Conservation (phyloP, 2,329 filamentous ascomycete genomes). For the Diaporthe citriasiana region DNA sequence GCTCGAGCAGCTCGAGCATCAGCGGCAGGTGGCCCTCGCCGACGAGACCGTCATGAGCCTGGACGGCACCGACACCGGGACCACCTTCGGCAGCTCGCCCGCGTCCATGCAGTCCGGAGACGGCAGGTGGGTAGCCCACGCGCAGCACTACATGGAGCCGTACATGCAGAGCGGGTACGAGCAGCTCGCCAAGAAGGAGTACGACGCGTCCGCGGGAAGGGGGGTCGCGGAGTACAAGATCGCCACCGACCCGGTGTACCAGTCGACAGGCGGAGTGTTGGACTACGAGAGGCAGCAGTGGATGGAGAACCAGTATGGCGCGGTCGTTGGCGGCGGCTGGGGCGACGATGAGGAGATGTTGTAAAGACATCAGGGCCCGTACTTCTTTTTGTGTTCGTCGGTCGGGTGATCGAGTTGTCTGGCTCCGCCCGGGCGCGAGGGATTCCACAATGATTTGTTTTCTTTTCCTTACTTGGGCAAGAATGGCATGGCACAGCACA, state of each 20-base stretch:
- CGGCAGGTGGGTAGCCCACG: conserved; percentile 61
- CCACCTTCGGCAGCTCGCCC: conserved; percentile 36
- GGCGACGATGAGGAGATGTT: conserved; percentile 43
- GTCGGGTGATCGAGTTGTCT: background rate
- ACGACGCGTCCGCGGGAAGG: conserved; percentile 64
- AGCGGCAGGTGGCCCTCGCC: conserved; percentile 51
- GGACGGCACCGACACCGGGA: conserved; percentile 59
- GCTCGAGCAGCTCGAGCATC: conserved; percentile 67
- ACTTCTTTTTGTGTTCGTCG: background rate
- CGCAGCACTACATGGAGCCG: conserved; percentile 70
- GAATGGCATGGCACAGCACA: conserved; percentile 29
- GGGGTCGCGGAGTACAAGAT: conserved; percentile 61
- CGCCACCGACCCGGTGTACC: conserved; percentile 80
- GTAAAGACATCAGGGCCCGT: background rate
- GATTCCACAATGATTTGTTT: background rate
- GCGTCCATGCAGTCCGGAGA: conserved; percentile 66
- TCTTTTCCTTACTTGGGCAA: background rate
- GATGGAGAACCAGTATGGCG: conserved; percentile 80
- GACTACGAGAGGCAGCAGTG: conserved; percentile 64
- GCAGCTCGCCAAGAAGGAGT: conserved; percentile 74
- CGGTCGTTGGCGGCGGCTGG: conserved; percentile 54
- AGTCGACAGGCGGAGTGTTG: conserved; percentile 51
- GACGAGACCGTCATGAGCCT: conserved; percentile 61
- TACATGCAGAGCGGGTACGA: conserved; percentile 91
- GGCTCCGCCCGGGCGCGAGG: background rate